Evolutionary conservation across 2,329 filamentous ascomycete species (phyloP).

Genomic region (Fusarium sp.): DNA sequence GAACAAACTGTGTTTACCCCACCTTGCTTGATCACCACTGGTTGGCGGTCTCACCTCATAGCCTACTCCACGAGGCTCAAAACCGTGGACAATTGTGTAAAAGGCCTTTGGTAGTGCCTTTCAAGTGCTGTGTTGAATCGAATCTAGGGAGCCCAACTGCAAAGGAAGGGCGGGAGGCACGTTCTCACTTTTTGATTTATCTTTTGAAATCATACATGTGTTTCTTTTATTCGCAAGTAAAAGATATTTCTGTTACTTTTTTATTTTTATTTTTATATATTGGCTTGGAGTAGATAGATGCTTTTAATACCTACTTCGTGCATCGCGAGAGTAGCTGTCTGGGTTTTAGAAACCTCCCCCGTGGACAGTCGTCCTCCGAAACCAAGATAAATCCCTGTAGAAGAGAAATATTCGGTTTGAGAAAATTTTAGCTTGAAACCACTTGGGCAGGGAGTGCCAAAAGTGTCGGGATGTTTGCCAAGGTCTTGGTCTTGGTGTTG

Average conservation of each 20-base stretch:
- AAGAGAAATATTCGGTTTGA: not conserved
- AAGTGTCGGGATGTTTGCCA: slow-evolving; percentile 30
- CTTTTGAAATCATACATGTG: not conserved
- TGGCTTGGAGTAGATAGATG: too few species aligned
- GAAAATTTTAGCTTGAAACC: slow-evolving; percentile 9
- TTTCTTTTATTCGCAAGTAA: too few species aligned
- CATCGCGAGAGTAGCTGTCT: too few species aligned
- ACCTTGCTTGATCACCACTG: not conserved
- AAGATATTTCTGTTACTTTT: too few species aligned
- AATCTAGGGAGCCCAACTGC: not conserved
- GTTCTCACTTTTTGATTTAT: slow-evolving; percentile 21
- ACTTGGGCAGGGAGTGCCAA: slow-evolving; percentile 36
- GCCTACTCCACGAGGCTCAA: not conserved
- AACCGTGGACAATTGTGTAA: not conserved
- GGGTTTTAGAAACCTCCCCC: too few species aligned
- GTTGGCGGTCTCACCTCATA: not conserved
- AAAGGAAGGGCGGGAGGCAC: not conserved
- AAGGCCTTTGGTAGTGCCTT: slow-evolving; percentile 32
- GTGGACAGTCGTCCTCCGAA: not conserved
- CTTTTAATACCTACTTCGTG: too few species aligned
- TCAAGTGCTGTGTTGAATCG: slow-evolving; percentile 18
- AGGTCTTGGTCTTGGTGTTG: slow-evolving; percentile 4
- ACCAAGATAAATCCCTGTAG: slow-evolving; percentile 24
- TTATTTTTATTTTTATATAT: not conserved
- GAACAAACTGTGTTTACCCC: too few species aligned